phyloP scores from a whole-genome alignment of 306 rosid genomes.

The Quercus ilex region DNA sequence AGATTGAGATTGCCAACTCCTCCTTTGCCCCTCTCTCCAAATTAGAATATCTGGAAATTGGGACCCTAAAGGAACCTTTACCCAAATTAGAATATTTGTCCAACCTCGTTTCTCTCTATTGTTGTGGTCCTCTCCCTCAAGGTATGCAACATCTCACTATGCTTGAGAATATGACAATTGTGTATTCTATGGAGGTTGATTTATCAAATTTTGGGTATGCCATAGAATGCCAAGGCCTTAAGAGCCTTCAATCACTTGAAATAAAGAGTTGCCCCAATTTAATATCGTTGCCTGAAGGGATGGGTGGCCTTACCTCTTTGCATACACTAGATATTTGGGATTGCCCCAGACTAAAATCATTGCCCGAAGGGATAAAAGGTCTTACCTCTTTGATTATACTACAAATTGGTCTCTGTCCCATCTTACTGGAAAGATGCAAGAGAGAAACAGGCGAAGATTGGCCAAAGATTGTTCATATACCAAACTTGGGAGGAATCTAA shows the following conservation, averaged over 20 bases:
- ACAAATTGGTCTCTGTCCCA: accelerated
- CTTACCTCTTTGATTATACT: too few relatives aligned
- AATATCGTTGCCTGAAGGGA: too few relatives aligned
- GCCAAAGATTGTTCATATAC: too few relatives aligned
- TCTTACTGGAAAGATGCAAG: too few relatives aligned
- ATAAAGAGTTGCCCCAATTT: accelerated
- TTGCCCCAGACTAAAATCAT: too few relatives aligned
- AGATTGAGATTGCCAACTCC: too few relatives aligned
- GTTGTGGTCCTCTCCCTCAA: too few relatives aligned
- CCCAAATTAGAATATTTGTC: background rate
- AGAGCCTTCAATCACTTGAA: too few relatives aligned
- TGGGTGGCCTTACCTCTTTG: too few relatives aligned
- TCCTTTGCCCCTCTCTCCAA: background rate
- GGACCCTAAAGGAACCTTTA: background rate
- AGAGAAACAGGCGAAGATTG: too few relatives aligned
- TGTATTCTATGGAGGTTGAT: accelerated
- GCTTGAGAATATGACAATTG: accelerated
- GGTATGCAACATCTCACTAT: too few relatives aligned
- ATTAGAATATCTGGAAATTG: accelerated
- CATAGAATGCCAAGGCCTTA: background rate
- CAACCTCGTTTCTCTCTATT: too few relatives aligned
- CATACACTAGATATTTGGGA: accelerated
- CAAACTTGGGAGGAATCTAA: accelerated
- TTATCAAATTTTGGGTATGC: background rate
- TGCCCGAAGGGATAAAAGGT: accelerated